A percentile compares a stretch with the other conserved stretches of the same genome.
These are phyloP conservation scores for Ganoderma leucocontextum DNA, from an alignment of 1,284 basidiomycete genomes.

Conservation along the genomic window DNA sequence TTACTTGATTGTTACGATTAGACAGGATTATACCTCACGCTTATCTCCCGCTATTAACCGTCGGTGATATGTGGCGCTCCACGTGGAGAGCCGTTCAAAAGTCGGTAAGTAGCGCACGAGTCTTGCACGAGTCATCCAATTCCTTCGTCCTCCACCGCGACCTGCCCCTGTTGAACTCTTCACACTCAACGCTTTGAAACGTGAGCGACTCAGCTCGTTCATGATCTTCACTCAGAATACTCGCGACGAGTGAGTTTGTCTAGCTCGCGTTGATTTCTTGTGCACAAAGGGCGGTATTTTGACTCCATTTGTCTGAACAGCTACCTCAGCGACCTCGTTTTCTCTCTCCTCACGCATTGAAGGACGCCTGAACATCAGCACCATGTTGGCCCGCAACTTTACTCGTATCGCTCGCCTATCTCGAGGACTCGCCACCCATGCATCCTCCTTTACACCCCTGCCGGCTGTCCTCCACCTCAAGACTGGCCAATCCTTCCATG, in stretches of 20 bases:
- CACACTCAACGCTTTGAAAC: slow-evolving; percentile 4
- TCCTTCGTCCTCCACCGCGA: not conserved
- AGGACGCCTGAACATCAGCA: slow-evolving; percentile 32
- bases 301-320: slow-evolving; percentile 47
- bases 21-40: not conserved
- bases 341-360: slow-evolving; percentile 75
- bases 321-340: slow-evolving; percentile 87
- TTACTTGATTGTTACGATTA: slow-evolving; percentile 2
- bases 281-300: slow-evolving; percentile 21
- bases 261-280: slow-evolving; percentile 15
- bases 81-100: not conserved
- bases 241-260: slow-evolving; percentile 76
- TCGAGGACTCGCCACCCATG: slow-evolving; percentile 73
- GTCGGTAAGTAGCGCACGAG: not conserved
- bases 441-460: slow-evolving; percentile 52
- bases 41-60: not conserved
- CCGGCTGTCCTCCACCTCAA: slow-evolving; percentile 94
- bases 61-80: not conserved
- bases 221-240: slow-evolving; percentile 87
- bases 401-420: slow-evolving; percentile 57
- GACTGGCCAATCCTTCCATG: slow-evolving; percentile 91
- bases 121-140: not conserved
- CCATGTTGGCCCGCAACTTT: slow-evolving; percentile 67
- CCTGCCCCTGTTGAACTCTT: slow-evolving; percentile 9
- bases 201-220: slow-evolving; percentile 56